Evolutionary conservation across 2,329 filamentous ascomycete genomes (phyloP).

Genomic region (Fusarium coicis): DNA sequence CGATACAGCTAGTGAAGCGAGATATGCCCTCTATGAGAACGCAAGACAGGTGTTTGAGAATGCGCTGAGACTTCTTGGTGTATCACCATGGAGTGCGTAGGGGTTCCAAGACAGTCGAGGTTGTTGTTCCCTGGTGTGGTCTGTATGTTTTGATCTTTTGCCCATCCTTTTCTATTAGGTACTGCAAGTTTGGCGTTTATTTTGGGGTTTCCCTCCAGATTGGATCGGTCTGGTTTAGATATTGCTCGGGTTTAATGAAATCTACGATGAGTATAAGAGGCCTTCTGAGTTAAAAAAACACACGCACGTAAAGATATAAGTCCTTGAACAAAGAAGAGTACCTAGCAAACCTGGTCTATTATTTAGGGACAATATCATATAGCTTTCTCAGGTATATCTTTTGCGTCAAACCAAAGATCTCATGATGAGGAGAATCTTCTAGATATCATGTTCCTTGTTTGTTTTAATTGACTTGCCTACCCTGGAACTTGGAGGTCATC

Average conservation of each 20-base stretch:
- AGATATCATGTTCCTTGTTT: constrained; percentile 10
- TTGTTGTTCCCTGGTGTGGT: background rate
- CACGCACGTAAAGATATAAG: accelerated
- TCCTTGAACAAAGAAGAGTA: background rate
- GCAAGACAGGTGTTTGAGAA: constrained; percentile 44
- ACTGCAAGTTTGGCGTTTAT: background rate
- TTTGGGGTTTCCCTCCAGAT: background rate
- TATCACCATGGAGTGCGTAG: constrained; percentile 29
- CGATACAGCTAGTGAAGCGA: constrained; percentile 66
- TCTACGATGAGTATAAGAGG: background rate
- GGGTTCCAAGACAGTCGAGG: accelerated
- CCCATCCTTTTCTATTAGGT: accelerated
- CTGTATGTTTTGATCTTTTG: background rate
- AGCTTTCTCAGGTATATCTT: background rate
- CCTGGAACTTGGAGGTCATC: constrained; percentile 22
- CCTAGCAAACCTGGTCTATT: accelerated
- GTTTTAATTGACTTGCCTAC: constrained; percentile 8
- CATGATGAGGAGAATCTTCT: constrained; percentile 22
- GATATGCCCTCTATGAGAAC: constrained; percentile 67
- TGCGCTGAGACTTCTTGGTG: constrained; percentile 53
- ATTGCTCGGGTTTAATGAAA: accelerated
- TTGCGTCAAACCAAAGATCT: background rate
- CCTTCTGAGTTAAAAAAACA: accelerated
- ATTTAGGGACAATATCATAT: no score
- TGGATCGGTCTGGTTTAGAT: background rate